Base-by-base conservation (phyloP, 306 rosid genomes). In the Astragalus glycyphyllos region DNA sequence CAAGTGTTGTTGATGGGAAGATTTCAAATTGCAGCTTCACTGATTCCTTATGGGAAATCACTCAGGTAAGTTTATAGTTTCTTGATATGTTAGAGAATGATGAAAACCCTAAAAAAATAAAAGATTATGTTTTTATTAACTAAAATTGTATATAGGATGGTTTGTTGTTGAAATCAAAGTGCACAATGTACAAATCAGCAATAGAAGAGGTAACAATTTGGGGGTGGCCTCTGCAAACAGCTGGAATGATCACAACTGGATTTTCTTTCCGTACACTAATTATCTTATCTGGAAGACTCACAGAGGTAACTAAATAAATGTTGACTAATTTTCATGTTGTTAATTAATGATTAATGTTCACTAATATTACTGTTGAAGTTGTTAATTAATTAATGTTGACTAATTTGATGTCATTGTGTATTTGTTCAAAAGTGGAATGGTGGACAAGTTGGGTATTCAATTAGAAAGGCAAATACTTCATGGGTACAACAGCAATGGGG, bases 181-280 rank as follows among this genome's bases (percentile, higher is more conserved):
- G 97, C 69, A 87, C 73, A 65, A 40, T 94, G 81, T 85, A 77
- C 84, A 87, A 91, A 80, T 84, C 99, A 55, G 86, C 84, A 48
- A 75, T 55, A 5, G 97, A 91, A 79, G 84, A 89, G 80, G 86
- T 94, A 61, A 13, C 88, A 71, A 63, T 91, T 5, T 91, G 96
- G 99, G 99, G 96, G 11, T 94, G 99, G 97, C 97, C 99, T 35
- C 59, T 91, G 80, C 99, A 91, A 83, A 91, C 99, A 3, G 90
- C 97, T 26, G 99, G 99, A 41, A 72, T 94, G 79, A 89, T 91
- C 63, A 80, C 81, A 11, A 75, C 80, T 15, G 89, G 89, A 4
- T 75, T 86, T 72, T 91, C 99, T 49, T 62, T 44, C 11, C 74
- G 84, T 60, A 73, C 92, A 23, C 81, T 86, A 77, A 80, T 90